Percentiles rank a stretch among this genome's conserved stretches.
Evolutionary conservation across 305 asterid species (phyloP).

Genomic region (Coffea humblotiana): DNA sequence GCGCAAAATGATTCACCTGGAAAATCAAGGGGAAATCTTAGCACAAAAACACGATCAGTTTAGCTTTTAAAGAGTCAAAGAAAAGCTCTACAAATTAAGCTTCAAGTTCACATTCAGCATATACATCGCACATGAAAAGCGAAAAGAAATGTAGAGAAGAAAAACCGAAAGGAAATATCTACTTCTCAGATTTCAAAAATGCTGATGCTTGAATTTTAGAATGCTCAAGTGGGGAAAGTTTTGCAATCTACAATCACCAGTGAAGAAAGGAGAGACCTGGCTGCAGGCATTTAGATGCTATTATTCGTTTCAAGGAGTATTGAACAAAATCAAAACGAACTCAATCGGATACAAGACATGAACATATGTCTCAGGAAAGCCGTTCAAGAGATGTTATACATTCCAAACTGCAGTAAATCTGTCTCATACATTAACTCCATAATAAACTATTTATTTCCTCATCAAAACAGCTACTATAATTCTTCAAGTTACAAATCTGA

Average conservation of each 20-base stretch:
- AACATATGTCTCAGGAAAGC: not conserved
- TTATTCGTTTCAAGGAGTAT: not conserved
- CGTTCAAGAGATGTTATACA: not conserved
- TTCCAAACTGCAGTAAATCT: not conserved
- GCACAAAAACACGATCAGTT: not conserved
- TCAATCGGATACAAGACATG: too few relatives aligned
- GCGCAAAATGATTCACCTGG: too few relatives aligned
- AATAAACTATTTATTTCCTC: not conserved
- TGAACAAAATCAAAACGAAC: too few relatives aligned
- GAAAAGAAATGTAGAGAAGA: not conserved
- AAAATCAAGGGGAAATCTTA: not conserved
- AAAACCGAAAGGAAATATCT: not conserved
- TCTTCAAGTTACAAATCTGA: not conserved
- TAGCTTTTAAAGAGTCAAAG: too few relatives aligned
- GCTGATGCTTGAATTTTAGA: not conserved
- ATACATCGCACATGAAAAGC: not conserved
- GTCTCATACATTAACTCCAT: not conserved
- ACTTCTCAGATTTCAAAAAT: not conserved
- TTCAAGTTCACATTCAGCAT: not conserved
- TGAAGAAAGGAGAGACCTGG: not conserved
- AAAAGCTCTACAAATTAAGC: not conserved
- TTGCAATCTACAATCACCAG: not conserved
- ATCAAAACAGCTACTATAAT: not conserved
- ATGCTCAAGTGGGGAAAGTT: not conserved
- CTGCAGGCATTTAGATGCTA: not conserved